Evolutionary conservation across 2,329 filamentous ascomycete species (phyloP), one percentile per base, ranked within the genome.

Genomic region (Aureobasidium namibiae): DNA sequence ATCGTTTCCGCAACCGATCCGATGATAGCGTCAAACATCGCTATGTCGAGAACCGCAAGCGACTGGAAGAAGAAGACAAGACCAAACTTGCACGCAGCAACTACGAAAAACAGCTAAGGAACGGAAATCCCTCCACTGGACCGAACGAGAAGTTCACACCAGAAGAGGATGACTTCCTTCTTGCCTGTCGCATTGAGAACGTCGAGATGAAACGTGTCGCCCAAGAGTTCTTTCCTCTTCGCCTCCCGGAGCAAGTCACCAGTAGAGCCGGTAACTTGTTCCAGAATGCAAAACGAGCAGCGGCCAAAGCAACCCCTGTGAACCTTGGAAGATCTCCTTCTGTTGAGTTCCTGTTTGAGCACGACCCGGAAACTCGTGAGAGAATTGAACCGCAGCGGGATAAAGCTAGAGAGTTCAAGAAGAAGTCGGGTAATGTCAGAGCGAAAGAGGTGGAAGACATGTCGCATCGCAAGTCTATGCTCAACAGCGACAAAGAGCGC

Each of bases 131-230:
- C 9, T 61, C 61, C 5, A 61, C 59, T 29, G 50, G 44, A 2
- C 24, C 59, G 2, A 36, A 44, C 10, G 56, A 61, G 26, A 57
- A 52, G n/a, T 63, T 50, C 21, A 59, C 41, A 2, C 44, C 56
- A 23, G 13, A 53, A 4, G 61, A 63, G 24, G 60, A 60, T 10
- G 61, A 61, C 10, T 34, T 61, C 2, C 44, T 63, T 14, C 44
- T 61, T 18, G 59, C 61, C 33, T 60, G 59, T 23, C 45, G 60
- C 6, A 3, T 63, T 9, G 59, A 50, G 21, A 24, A 42, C 14
- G 49, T 56, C 6, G 61, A 63, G 29, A 50, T 63, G 18, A 60
- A 54, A 26, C 49, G 60, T 29, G 38, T 58, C 13, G 59, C 61
- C 10, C 53, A 61, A 34, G 57, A 57, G 26, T 31, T 57, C 33